A percentile compares a stretch with the other conserved stretches of the same genome.
Conservation (phyloP, 2,329 filamentous ascomycete genomes). For the Nigrospora oryzae region DNA sequence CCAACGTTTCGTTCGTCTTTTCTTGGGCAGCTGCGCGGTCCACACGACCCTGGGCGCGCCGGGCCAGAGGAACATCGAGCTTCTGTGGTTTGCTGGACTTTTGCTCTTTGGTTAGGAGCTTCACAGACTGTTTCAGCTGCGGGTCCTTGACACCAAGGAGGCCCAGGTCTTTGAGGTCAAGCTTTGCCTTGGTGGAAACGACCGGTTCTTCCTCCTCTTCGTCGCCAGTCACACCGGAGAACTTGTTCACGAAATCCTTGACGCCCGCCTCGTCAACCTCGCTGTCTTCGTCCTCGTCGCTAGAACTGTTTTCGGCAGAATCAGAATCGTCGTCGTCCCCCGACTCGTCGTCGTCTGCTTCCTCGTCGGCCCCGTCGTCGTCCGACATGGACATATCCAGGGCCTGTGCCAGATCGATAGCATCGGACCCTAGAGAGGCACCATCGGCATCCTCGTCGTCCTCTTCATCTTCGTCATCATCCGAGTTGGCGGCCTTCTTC, state of each 20-base stretch:
- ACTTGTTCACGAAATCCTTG: constrained; percentile 48
- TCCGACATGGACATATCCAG: constrained; percentile 37
- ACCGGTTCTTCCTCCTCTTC: constrained; percentile 40
- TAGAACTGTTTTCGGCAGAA: constrained; percentile 32
- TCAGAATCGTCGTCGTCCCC: constrained; percentile 34
- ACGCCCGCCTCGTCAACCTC: constrained; percentile 42
- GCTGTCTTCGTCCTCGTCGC: constrained; percentile 33
- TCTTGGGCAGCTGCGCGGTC: constrained; percentile 78
- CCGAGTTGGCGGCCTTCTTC: constrained; percentile 44
- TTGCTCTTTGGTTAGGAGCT: constrained; percentile 59
- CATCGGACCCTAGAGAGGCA: constrained; percentile 49
- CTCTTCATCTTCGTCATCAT: constrained; percentile 49
- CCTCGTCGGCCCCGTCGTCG: constrained; percentile 39
- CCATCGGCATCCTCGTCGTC: constrained; percentile 47
- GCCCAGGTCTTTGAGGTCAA: constrained; percentile 67
- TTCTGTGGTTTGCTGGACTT: constrained; percentile 55
- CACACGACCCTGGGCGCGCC: constrained; percentile 77
- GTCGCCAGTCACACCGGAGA: constrained; percentile 55
- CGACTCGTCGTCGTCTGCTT: constrained; percentile 36
- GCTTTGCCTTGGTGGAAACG: constrained; percentile 52
- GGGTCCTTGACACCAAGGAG: constrained; percentile 65
- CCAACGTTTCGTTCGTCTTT: constrained; percentile 84
- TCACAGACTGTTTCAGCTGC: constrained; percentile 69
- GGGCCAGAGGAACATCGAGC: constrained; percentile 73
- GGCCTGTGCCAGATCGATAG: constrained; percentile 49